These are phyloP conservation scores for Rhodofomes roseus DNA, from an alignment of 1,284 basidiomycete species.

Conservation along the genomic window DNA sequence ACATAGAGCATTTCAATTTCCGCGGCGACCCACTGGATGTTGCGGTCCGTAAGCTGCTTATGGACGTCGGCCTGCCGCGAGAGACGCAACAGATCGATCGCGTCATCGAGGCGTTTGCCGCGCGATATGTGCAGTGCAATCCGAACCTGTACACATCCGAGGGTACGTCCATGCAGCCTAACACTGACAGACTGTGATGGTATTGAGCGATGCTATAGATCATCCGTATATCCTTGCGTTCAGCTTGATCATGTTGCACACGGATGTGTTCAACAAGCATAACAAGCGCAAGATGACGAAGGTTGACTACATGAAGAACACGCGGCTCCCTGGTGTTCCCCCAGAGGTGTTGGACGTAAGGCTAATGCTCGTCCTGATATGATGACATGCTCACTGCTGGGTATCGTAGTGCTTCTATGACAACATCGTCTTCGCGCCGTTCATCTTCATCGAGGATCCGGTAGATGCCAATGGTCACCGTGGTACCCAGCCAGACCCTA, in stretches of 20 bases:
- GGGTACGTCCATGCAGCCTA: constrained; percentile 40
- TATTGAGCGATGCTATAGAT: constrained; percentile 43
- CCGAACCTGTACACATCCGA: constrained; percentile 75
- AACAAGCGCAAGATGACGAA: constrained; percentile 99
- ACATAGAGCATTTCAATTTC: constrained; percentile 83
- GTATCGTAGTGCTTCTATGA: constrained; percentile 88
- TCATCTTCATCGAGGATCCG: constrained; percentile 94
- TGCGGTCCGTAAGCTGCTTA: constrained; percentile 85
- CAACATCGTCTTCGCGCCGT: constrained; percentile 92
- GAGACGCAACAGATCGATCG: constrained; percentile 99
- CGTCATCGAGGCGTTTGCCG: constrained; percentile 94
- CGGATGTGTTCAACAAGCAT: constrained; percentile 96
- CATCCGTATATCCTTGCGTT: constrained; percentile 97
- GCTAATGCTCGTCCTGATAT: constrained; percentile 1
- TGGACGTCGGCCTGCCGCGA: constrained; percentile 87
- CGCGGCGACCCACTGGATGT: constrained; percentile 84
- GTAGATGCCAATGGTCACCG: constrained; percentile 62
- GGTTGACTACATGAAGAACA: constrained; percentile 89
- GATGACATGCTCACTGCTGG: neutral
- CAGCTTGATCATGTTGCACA: constrained; percentile 98
- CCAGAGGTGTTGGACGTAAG: constrained; percentile 83
- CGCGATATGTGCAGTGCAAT: constrained; percentile 84
- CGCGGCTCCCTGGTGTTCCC: constrained; percentile 81
- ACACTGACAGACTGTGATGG: neutral
- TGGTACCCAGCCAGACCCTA: constrained; percentile 43